phyloP scores from a whole-genome alignment of 2,329 filamentous ascomycete species.

The Colletotrichum tamarilloi region DNA sequence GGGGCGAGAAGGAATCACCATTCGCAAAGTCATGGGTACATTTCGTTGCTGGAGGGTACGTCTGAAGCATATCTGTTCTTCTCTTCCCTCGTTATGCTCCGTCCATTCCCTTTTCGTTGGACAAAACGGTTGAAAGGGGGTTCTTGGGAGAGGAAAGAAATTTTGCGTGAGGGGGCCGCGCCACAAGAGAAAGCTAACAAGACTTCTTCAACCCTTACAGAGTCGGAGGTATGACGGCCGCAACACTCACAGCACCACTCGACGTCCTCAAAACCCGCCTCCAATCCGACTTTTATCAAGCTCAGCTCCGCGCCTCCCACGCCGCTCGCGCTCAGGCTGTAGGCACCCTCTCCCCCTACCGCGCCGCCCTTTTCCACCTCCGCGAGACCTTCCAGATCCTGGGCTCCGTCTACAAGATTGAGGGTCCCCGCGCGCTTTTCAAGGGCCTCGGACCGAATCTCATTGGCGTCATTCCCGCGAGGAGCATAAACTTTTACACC shows the following conservation, averaged over 20 bases:
- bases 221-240: constrained; percentile 88
- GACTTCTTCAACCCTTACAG: constrained; percentile 54
- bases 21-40: constrained; percentile 89
- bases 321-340: constrained; percentile 65
- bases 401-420: constrained; percentile 79
- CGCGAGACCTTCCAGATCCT: constrained; percentile 89
- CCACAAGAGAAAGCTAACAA: constrained; percentile 19
- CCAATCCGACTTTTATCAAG: constrained; percentile 94
- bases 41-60: constrained; percentile 89
- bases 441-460: constrained; percentile 93
- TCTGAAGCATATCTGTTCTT: constrained; percentile 35
- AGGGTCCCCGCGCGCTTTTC: constrained; percentile 90
- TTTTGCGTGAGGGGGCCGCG: too few species aligned
- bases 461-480: constrained; percentile 87
- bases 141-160: not conserved
- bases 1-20: constrained; percentile 53
- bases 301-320: constrained; percentile 77
- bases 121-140: not conserved
- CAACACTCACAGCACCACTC: constrained; percentile 91
- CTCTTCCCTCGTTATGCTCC: not conserved
- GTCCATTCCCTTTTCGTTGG: not conserved
- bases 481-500: constrained; percentile 92
- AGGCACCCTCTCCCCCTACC: constrained; percentile 69
- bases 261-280: constrained; percentile 94
- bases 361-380: constrained; percentile 79